Evolutionary conservation across 169 alveolate species (phyloP).

Genomic region (Blepharisma undulans): DNA sequence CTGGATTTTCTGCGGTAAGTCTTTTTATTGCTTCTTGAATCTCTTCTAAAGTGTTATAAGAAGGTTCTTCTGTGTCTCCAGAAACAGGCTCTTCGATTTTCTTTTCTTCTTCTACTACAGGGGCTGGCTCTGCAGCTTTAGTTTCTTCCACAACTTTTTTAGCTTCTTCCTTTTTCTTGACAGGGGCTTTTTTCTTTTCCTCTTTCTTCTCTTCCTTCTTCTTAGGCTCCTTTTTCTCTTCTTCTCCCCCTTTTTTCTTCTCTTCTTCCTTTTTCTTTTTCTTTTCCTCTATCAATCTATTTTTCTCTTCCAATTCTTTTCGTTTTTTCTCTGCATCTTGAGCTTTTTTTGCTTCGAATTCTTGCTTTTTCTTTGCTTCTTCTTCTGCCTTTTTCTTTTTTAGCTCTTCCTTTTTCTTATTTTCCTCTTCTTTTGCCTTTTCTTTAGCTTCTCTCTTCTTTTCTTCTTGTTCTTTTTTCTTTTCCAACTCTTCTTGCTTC

Average conservation of each 20-base stretch:
- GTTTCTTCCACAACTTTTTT: not conserved
- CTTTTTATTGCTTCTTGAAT: not conserved
- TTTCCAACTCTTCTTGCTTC: not conserved
- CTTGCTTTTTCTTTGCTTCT: not conserved
- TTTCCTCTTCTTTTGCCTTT: not conserved
- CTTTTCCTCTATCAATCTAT: not conserved
- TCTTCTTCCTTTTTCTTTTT: not conserved
- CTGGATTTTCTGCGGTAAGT: not conserved
- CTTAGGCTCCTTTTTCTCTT: not conserved
- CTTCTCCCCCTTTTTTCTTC: not conserved
- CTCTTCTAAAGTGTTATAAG: not conserved
- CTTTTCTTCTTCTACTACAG: not conserved
- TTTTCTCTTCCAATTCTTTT: not conserved
- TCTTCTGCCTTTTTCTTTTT: conserved; percentile 4
- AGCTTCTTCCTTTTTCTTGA: not conserved
- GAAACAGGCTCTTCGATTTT: not conserved
- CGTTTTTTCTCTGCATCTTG: not conserved
- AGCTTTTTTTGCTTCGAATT: not conserved
- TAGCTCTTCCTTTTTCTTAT: conserved; percentile 12
- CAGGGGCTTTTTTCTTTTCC: not conserved
- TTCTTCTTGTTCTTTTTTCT: not conserved
- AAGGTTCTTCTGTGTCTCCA: not conserved
- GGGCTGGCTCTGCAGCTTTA: not conserved
- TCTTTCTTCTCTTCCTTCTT: not conserved
- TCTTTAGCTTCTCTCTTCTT: not conserved